phyloP scores from a whole-genome alignment of 2,329 filamentous ascomycete species.

The Xylariaceae sp. region DNA sequence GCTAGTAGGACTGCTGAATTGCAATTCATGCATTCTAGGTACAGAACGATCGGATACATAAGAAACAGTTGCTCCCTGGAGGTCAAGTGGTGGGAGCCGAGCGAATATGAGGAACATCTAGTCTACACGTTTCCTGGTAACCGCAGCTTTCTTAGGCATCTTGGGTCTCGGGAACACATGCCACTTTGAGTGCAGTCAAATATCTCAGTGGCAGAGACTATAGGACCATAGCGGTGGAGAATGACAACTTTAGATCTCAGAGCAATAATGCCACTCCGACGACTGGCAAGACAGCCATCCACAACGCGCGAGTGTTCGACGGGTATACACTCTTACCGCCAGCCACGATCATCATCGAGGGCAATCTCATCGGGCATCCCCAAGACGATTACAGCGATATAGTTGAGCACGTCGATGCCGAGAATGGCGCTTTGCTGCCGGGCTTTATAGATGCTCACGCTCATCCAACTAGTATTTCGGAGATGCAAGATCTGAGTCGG shows the following conservation, averaged over 20 bases:
- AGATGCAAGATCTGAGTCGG: slow-evolving; percentile 9
- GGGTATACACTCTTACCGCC: slow-evolving; percentile 4
- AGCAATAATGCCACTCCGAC: neutral
- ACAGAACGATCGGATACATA: too few species aligned
- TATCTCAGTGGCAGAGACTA: neutral
- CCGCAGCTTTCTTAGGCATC: too few species aligned
- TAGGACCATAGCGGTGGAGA: neutral
- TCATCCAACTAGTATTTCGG: slow-evolving; percentile 5
- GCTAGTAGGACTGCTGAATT: too few species aligned
- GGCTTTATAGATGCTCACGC: slow-evolving; percentile 13
- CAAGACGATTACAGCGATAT: neutral
- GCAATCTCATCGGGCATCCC: slow-evolving; percentile 1
- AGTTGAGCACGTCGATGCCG: slow-evolving; percentile 2
- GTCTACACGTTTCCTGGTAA: too few species aligned
- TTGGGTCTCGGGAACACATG: neutral
- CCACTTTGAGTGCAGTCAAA: too few species aligned
- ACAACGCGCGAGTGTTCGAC: slow-evolving; percentile 11
- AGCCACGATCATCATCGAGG: slow-evolving; percentile 7
- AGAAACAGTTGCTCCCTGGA: too few species aligned
- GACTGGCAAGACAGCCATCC: slow-evolving; percentile 1
- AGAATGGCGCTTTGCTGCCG: slow-evolving; percentile 8
- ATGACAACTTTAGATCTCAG: slow-evolving; percentile 3
- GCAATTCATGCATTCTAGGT: too few species aligned
- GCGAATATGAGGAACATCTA: too few species aligned
- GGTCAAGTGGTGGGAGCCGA: too few species aligned